Evolutionary conservation across 495 filamentous ascomycete genomes (phyloP).

Genomic region (Astrothelium subdiscretum): DNA sequence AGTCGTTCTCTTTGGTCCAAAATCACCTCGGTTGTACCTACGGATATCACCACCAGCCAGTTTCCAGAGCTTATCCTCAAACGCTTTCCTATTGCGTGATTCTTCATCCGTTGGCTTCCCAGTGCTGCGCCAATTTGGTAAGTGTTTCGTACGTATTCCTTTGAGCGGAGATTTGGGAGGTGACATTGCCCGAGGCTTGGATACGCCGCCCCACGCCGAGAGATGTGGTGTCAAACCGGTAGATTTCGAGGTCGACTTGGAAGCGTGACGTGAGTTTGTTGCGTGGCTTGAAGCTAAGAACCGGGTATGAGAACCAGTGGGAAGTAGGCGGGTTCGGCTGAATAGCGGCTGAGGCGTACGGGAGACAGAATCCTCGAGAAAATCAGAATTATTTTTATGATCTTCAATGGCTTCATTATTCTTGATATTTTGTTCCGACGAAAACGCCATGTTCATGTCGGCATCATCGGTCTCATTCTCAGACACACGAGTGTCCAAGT

Average conservation of each 20-base stretch:
- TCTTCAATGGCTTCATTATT: conserved; percentile 1
- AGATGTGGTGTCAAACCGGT: neutral
- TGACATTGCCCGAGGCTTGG: conserved; percentile 11
- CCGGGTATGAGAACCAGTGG: too few species aligned
- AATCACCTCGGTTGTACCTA: conserved; percentile 25
- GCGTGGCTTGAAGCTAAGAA: neutral
- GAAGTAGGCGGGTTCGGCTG: too few species aligned
- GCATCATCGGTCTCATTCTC: neutral
- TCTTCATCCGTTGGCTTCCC: conserved; percentile 12
- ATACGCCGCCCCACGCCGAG: conserved; percentile 5
- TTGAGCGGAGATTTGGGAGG: conserved; percentile 11
- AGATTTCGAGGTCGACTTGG: neutral
- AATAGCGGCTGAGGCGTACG: neutral
- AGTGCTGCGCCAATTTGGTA: conserved; percentile 6
- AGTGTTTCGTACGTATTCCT: conserved; percentile 2
- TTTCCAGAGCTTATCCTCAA: conserved; percentile 24
- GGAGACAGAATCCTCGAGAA: conserved; percentile 7
- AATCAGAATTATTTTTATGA: conserved; percentile 4
- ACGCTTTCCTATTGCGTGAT: conserved; percentile 9
- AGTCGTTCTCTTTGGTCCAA: conserved; percentile 15
- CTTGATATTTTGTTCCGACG: conserved; percentile 10
- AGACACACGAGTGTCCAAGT: neutral
- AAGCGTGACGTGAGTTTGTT: neutral
- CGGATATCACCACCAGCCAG: conserved; percentile 19
- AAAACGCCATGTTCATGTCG: conserved; percentile 3